Evolutionary conservation across 768 basidiomycete genomes (phyloP), one percentile per base, ranked within the genome.

Genomic region (Boletus rufocinnamomeus): DNA sequence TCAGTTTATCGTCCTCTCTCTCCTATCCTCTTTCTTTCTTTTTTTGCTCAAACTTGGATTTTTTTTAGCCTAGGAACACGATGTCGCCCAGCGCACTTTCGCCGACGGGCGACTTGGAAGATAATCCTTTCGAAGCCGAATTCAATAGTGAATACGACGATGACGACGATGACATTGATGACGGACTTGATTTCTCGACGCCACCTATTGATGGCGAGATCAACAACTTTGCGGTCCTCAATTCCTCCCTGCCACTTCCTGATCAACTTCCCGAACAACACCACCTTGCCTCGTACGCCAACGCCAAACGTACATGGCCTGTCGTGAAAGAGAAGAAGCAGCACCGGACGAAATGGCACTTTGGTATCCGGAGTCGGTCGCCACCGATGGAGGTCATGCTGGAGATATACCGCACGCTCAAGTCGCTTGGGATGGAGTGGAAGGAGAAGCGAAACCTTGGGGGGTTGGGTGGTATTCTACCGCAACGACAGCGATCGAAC

Each of bases 341-440:
- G 54, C 85, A 88, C 59, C 85, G 89, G 60, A 90, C 90, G 17
- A 89, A 93, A 62, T 98, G 97, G 97, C 97, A 99, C 72, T 99
- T 98, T 68, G 97, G 97, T 9, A 98, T 99, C 41, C 83, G 97
- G 34, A 95, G 92, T 65, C 82, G 95, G 58, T 90, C 87, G 57
- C 93, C 95, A 34, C 97, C 95, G 23, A 96, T 98, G 92, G 97
- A 99, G 73, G 96, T 99, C 25, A 98, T 99, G 95, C 77, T 97
- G 27, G 96, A 98, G 81, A 97, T 99, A 52, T 98, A 99, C 75
- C 80, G 91, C 60, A 97, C 95, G 44, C 76, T 99, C 50, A 89
- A 89, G 75, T 79, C 86, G 59, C 79, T 98, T 21, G 92, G 89
- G 17, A 96, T 98, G 93, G 93, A 99, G 74, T 99, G 97, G 97